Evolutionary conservation across 2,329 filamentous ascomycete genomes (phyloP).

Genomic region (Phialocephala sp.): DNA sequence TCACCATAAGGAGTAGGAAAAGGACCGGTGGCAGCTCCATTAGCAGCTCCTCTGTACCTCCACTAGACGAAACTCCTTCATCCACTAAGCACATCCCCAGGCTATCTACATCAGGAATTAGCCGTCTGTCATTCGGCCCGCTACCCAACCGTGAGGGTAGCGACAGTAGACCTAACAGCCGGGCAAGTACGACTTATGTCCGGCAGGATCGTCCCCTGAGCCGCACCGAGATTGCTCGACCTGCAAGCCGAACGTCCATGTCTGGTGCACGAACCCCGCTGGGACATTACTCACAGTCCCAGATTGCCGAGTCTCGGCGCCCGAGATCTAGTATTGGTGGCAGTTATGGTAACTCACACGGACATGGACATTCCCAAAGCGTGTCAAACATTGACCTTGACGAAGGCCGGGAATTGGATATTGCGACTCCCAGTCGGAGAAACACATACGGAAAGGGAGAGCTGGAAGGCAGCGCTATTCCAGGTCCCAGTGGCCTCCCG

Average conservation of each 20-base stretch:
- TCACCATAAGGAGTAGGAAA: slow-evolving; percentile 73
- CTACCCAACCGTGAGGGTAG: slow-evolving; percentile 56
- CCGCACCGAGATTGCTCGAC: slow-evolving; percentile 40
- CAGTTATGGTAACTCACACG: slow-evolving; percentile 37
- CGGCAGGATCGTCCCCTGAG: slow-evolving; percentile 40
- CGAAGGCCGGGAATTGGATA: slow-evolving; percentile 38
- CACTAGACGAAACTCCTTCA: slow-evolving; percentile 42
- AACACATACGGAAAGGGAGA: slow-evolving; percentile 50
- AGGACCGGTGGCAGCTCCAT: slow-evolving; percentile 60
- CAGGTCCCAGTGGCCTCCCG: slow-evolving; percentile 51
- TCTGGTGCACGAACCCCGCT: slow-evolving; percentile 43
- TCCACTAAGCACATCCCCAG: slow-evolving; percentile 59
- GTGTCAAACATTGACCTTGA: slow-evolving; percentile 42
- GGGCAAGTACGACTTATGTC: slow-evolving; percentile 40
- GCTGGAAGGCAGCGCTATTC: slow-evolving; percentile 52
- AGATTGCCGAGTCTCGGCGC: slow-evolving; percentile 39
- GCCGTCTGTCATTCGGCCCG: slow-evolving; percentile 67
- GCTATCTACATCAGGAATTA: slow-evolving; percentile 66
- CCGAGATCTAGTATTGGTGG: slow-evolving; percentile 43
- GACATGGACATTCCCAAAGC: slow-evolving; percentile 44
- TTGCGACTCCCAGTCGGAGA: slow-evolving; percentile 52
- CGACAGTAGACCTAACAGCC: slow-evolving; percentile 40
- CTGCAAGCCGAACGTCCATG: slow-evolving; percentile 41
- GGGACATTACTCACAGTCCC: slow-evolving; percentile 43
- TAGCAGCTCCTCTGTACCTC: slow-evolving; percentile 36